phyloP scores from a whole-genome alignment of 1,284 basidiomycete genomes.

The Moesziomyces aphidis region DNA sequence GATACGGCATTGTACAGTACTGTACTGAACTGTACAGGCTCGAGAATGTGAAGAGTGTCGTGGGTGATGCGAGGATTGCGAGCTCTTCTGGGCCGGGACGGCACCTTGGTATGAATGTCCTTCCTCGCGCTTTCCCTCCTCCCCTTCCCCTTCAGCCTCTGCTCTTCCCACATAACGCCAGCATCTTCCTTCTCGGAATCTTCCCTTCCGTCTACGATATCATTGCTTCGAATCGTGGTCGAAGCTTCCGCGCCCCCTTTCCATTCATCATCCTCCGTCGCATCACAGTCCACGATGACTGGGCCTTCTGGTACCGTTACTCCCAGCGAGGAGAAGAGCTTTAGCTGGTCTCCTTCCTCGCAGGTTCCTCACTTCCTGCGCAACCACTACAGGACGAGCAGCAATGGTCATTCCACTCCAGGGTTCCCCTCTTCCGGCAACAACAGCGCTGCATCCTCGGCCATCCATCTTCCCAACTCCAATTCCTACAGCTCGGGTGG shows the following conservation, averaged over 20 bases:
- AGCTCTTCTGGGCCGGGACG: no score
- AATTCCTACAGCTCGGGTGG: conserved; percentile 10
- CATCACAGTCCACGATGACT: conserved; percentile 8
- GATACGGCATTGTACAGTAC: no score
- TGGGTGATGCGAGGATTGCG: no score
- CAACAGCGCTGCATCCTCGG: conserved; percentile 24
- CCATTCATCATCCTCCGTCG: not conserved
- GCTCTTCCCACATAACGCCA: no score
- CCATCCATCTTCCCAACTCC: conserved; percentile 16
- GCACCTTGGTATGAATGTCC: no score
- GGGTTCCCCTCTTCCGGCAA: conserved; percentile 11
- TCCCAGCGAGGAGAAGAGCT: conserved; percentile 27
- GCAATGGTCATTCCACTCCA: conserved; percentile 7
- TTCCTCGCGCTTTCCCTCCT: no score
- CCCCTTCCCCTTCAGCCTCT: no score
- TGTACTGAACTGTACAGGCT: no score
- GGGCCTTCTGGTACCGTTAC: conserved; percentile 18
- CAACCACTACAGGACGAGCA: conserved; percentile 16
- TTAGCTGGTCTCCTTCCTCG: conserved; percentile 26
- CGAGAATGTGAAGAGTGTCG: no score
- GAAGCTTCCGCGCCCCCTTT: not conserved
- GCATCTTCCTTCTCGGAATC: no score
- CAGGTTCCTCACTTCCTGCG: conserved; percentile 34
- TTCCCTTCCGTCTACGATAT: no score
- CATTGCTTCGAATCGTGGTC: no score